A percentile compares a stretch with the other conserved stretches of the same genome.
Conservation (phyloP, 2,329 filamentous ascomycete genomes). For the Coleophoma eucalyptorum region DNA sequence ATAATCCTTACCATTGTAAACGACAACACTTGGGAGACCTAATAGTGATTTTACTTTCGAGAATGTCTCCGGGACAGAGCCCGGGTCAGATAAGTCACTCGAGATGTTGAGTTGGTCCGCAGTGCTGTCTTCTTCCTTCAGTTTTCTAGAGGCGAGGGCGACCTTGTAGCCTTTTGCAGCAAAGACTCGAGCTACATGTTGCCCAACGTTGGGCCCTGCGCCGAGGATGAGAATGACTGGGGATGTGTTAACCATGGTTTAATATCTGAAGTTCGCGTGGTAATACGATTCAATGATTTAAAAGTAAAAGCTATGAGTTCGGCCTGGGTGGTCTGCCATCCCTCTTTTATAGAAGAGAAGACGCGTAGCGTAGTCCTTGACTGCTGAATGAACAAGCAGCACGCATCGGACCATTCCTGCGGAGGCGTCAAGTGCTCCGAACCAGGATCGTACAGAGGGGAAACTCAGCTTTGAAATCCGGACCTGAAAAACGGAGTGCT, state of each 20-base stretch:
- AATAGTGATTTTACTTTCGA: conserved; percentile 27
- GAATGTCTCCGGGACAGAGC: conserved; percentile 32
- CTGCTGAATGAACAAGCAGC: too few relatives aligned
- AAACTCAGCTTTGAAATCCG: too few relatives aligned
- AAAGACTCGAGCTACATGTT: conserved; percentile 30
- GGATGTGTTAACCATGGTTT: neutral
- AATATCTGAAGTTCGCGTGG: too few relatives aligned
- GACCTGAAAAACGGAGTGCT: too few relatives aligned
- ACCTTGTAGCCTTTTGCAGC: conserved; percentile 37
- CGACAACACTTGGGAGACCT: conserved; percentile 36
- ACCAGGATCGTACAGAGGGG: too few relatives aligned
- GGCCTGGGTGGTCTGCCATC: too few relatives aligned
- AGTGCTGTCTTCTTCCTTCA: conserved; percentile 23
- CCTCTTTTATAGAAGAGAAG: too few relatives aligned
- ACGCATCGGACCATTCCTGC: too few relatives aligned
- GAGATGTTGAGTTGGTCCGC: conserved; percentile 29
- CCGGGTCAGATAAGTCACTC: conserved; percentile 32
- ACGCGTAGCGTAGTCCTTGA: too few relatives aligned
- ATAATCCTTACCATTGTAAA: conserved; percentile 33
- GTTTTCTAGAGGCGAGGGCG: conserved; percentile 30
- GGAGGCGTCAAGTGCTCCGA: too few relatives aligned
- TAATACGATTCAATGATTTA: too few relatives aligned
- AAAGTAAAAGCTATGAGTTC: too few relatives aligned
- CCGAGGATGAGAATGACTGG: conserved; percentile 35
- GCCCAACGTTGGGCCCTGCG: conserved; percentile 34